Conservation (phyloP, 1,139 yeast genomes). For the Yamadazyma aaseri region DNA sequence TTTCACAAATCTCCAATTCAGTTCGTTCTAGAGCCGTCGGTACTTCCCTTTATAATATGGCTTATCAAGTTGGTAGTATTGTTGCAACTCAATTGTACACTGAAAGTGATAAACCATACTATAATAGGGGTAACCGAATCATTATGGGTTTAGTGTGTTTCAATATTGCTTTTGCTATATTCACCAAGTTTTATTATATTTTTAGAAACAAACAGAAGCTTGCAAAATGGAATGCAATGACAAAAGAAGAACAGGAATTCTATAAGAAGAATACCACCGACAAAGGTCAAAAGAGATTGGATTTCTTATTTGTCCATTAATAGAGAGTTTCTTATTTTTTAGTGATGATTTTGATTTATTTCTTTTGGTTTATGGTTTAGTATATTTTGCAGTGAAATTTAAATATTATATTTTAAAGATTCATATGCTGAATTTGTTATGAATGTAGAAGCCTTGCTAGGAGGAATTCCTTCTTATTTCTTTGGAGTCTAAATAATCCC, state of each 20-base stretch:
- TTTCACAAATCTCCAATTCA: slow-evolving; percentile 58
- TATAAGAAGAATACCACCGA: slow-evolving; percentile 46
- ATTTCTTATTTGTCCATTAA: slow-evolving; percentile 39
- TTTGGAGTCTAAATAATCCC: no score
- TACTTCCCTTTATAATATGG: slow-evolving; percentile 62
- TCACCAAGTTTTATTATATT: slow-evolving; percentile 39
- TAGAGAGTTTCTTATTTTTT: slow-evolving; percentile 2
- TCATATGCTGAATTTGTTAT: no score
- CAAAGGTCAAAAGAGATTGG: slow-evolving; percentile 55
- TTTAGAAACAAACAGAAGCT: slow-evolving; percentile 47
- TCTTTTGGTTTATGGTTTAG: no score
- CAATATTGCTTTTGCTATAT: slow-evolving; percentile 18
- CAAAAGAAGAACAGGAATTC: slow-evolving; percentile 43
- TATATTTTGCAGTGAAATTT: no score
- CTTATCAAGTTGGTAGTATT: slow-evolving; percentile 55
- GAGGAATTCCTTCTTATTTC: no score
- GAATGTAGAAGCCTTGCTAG: no score
- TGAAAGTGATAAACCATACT: slow-evolving; percentile 55
- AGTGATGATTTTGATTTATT: no score
- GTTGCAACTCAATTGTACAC: slow-evolving; percentile 56
- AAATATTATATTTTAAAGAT: no score
- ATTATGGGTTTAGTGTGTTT: slow-evolving; percentile 17
- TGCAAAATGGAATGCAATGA: slow-evolving; percentile 46
- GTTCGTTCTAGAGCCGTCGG: slow-evolving; percentile 59
- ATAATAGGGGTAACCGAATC: slow-evolving; percentile 51